Percentiles rank a stretch among this genome's conserved stretches.
Evolutionary conservation across 352 stramenopile genomes (phyloP).

Genomic region (Pythium volutum): DNA sequence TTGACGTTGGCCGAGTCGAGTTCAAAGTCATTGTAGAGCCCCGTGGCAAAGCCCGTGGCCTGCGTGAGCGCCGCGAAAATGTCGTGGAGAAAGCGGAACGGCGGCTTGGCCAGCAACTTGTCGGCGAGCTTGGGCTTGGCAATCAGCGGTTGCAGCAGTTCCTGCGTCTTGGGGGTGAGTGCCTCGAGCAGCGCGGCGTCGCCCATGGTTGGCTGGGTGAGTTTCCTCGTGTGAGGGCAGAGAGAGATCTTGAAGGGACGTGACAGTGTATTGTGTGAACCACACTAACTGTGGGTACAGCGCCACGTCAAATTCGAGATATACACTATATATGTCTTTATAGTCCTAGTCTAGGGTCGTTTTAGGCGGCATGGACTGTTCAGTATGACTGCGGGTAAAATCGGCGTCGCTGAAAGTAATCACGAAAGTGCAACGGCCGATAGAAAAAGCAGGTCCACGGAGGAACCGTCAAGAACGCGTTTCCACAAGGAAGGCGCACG

Average conservation of each 20-base stretch:
- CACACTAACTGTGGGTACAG: no score
- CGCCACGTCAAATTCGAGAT: no score
- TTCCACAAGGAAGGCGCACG: background rate
- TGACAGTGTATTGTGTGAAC: conserved; percentile 7
- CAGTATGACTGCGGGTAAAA: conserved; percentile 7
- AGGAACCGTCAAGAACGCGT: background rate
- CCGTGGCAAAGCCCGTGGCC: conserved; percentile 84
- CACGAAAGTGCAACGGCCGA: conserved; percentile 7
- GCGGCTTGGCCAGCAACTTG: conserved; percentile 94
- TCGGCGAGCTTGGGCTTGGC: conserved; percentile 93
- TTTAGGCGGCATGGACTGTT: background rate
- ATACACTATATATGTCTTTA: background rate
- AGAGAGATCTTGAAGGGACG: conserved; percentile 13
- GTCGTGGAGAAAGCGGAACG: conserved; percentile 96
- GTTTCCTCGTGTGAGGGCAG: background rate
- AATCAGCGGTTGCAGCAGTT: conserved; percentile 87
- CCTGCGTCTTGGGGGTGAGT: conserved; percentile 77
- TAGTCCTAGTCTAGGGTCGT: background rate
- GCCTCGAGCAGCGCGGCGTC: conserved; percentile 47
- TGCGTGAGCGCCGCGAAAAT: conserved; percentile 88
- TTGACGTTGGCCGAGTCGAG: conserved; percentile 81
- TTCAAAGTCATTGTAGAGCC: conserved; percentile 81
- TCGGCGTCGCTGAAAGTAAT: conserved; percentile 5
- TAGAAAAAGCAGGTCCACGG: background rate
- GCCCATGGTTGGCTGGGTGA: conserved; percentile 29